These are phyloP conservation scores for Penicillium olsonii DNA, from an alignment of 2,329 filamentous ascomycete genomes.

Conservation along the genomic window DNA sequence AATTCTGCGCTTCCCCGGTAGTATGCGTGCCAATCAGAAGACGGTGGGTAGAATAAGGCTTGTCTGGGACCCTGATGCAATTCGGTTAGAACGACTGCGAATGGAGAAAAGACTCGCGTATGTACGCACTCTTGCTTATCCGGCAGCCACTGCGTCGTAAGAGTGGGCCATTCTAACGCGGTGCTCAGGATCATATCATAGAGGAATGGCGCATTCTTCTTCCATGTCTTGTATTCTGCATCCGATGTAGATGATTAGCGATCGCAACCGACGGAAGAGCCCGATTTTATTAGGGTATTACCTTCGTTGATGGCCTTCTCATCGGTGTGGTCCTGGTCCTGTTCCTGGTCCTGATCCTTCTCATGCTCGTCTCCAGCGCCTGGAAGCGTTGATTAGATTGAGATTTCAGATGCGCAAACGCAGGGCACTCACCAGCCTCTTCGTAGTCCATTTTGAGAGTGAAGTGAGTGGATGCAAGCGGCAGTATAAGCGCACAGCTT, in stretches of 20 bases:
- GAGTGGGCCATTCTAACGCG: conserved; percentile 93
- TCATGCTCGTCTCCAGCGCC: conserved; percentile 40
- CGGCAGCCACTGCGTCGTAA: conserved; percentile 97
- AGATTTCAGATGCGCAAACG: conserved; percentile 16
- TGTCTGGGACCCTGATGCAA: conserved; percentile 66
- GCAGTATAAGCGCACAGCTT: neutral
- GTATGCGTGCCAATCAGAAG: conserved; percentile 94
- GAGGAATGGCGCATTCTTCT: conserved; percentile 98
- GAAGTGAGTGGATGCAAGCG: neutral
- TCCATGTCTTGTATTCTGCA: conserved; percentile 98
- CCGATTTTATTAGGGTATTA: conserved; percentile 41
- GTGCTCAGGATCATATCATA: conserved; percentile 97
- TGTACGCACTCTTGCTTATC: conserved; percentile 75
- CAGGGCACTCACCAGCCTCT: conserved; percentile 27
- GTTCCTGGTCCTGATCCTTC: conserved; percentile 34
- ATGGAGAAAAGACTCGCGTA: neutral
- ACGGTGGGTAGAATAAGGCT: conserved; percentile 84
- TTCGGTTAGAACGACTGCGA: neutral
- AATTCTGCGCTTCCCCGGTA: conserved; percentile 80
- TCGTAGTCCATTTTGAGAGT: conserved; percentile 36
- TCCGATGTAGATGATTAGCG: conserved; percentile 4
- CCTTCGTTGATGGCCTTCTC: conserved; percentile 94
- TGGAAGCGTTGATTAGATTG: conserved; percentile 23
- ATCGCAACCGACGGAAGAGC: neutral
- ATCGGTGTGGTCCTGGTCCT: conserved; percentile 73